Percentiles rank a stretch among this genome's conserved stretches.
phyloP scores from a whole-genome alignment of 208 protist species.

The Leishmania lainsoni region DNA sequence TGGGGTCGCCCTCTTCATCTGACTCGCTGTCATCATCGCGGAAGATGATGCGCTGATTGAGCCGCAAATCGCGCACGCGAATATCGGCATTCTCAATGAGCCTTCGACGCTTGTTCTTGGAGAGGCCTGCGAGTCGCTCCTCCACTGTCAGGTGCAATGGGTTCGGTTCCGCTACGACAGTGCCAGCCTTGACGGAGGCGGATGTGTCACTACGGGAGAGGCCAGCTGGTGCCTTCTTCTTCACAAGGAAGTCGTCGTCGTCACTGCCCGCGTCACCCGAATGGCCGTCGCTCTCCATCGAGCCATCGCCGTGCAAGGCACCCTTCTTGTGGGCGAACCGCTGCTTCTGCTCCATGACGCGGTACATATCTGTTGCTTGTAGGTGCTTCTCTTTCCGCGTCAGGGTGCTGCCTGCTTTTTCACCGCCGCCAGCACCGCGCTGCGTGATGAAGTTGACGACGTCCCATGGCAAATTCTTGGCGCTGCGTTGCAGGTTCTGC shows the following conservation, averaged over 20 bases:
- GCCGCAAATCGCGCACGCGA: constrained; percentile 75
- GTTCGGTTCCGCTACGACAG: background rate
- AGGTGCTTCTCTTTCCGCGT: constrained; percentile 86
- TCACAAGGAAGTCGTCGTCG: constrained; percentile 50
- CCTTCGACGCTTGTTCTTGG: constrained; percentile 81
- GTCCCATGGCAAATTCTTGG: constrained; percentile 92
- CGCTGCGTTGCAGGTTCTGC: constrained; percentile 57
- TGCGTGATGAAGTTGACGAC: constrained; percentile 86
- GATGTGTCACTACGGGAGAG: background rate
- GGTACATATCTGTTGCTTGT: constrained; percentile 86
- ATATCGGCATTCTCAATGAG: constrained; percentile 83
- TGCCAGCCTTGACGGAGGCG: background rate
- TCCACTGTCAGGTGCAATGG: constrained; percentile 59
- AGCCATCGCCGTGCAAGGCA: constrained; percentile 21
- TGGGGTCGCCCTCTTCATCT: constrained; percentile 35
- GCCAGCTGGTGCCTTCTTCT: constrained; percentile 28
- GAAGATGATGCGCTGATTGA: constrained; percentile 74
- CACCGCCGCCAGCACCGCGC: constrained; percentile 17
- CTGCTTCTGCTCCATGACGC: constrained; percentile 81
- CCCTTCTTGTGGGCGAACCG: constrained; percentile 52
- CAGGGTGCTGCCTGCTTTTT: constrained; percentile 15
- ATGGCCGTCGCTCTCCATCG: background rate
- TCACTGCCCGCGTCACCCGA: constrained; percentile 40
- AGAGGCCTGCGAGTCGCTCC: constrained; percentile 88
- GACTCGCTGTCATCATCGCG: constrained; percentile 59